Evolutionary conservation across 805 yeast genomes (phyloP), one percentile per base, ranked within the genome.

Genomic region (Naumovozyma castellii): DNA sequence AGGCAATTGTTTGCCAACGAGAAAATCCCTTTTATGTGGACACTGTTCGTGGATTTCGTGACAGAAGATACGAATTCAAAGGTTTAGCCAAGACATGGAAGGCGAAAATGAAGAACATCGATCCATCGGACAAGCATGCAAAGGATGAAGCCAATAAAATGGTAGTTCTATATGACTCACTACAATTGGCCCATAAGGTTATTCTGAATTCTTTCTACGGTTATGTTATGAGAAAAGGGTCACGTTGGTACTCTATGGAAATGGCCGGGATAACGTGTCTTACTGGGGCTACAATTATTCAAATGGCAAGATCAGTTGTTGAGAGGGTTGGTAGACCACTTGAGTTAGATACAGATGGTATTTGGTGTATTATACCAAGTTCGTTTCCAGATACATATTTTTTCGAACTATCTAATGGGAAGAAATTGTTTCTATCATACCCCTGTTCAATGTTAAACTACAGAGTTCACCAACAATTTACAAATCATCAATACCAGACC

Each of bases 181-280:
- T 92, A 51, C 99, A 92, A 64, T 71, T 92, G 48, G 98, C 98
- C 0, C 97, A 92, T 61, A 92, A 92, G 56, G 97, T 90, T 56
- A 92, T 92, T 64, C 71, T 92, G 53, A 92, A 92, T 56, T 90
- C 97, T 0, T 92, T 92, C 58, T 92, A 92, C 54, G 99, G 99
- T 37, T 92, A 92, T 54, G 98, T 92, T 12, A 92, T 92, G 98
- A 76, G 99, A 63, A 92, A 92, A 54, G 99, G 98, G 31, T 92
- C 98, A 0, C 73, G 99, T 44, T 92, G 99, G 99, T 92, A 88
- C 54, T 92, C 98, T 0, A 87, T 92, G 92, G 98, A 92, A 61
- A 92, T 94, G 98, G 99, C 98, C 0, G 99, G 99, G 46, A 92
- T 92, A 15, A 92, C 99, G 0, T 94, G 98, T 71, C 70, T 88